A percentile compares a stretch with the other conserved stretches of the same genome.
Evolutionary conservation across 306 rosid genomes (phyloP).

Genomic region (Ormosia emarginata): DNA sequence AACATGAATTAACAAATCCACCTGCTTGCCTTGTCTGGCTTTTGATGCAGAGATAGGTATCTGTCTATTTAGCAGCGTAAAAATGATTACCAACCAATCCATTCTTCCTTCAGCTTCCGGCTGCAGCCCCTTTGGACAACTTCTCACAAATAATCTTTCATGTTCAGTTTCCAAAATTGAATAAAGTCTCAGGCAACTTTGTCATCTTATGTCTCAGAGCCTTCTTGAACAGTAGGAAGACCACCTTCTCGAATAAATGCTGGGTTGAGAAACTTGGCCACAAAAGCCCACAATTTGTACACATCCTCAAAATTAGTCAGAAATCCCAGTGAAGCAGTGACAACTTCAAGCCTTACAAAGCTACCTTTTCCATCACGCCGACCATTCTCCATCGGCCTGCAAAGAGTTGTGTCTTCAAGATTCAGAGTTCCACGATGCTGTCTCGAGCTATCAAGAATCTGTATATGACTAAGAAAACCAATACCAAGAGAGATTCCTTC

Average conservation of each 20-base stretch:
- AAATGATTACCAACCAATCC: constrained; percentile 29
- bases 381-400: constrained; percentile 80
- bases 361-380: constrained; percentile 54
- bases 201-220: constrained; percentile 45
- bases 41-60: constrained; percentile 26
- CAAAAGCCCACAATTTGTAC: constrained; percentile 89
- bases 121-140: constrained; percentile 2
- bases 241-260: constrained; percentile 56
- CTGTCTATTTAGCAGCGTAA: constrained; percentile 24
- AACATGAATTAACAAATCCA: constrained; percentile 68
- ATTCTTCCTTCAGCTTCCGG: constrained; percentile 18
- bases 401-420: constrained; percentile 65
- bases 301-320: constrained; percentile 93
- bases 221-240: constrained; percentile 80
- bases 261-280: constrained; percentile 83
- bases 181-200: neutral
- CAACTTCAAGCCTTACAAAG: constrained; percentile 77
- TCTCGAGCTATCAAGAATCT: constrained; percentile 56
- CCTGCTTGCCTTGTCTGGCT: constrained; percentile 33
- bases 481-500: constrained; percentile 86
- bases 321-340: constrained; percentile 85
- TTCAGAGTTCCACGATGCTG: constrained; percentile 44
- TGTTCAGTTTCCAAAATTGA: constrained; percentile 29
- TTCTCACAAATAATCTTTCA: constrained; percentile 23
- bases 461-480: constrained; percentile 84